A percentile compares a stretch with the other conserved stretches of the same genome.
These are phyloP conservation scores for Saxophila tyrrhenica DNA, from an alignment of 495 filamentous ascomycete species.

Conservation along the genomic window DNA sequence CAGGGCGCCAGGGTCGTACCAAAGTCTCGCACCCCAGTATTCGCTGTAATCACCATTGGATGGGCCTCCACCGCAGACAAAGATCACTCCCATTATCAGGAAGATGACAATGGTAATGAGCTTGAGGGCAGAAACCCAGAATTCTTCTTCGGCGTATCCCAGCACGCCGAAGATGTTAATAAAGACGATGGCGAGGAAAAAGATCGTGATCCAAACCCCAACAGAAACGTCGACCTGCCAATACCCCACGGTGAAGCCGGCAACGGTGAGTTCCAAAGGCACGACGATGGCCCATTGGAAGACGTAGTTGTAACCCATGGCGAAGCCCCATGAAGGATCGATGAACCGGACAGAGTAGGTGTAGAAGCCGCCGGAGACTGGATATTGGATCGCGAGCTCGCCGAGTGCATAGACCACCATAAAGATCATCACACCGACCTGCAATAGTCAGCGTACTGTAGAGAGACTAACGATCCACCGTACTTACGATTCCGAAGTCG, in stretches of 20 bases:
- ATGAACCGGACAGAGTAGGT: constrained; percentile 45
- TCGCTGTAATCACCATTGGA: constrained; percentile 29
- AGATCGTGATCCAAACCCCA: constrained; percentile 39
- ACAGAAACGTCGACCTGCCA: constrained; percentile 39
- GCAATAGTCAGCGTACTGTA: too few species aligned
- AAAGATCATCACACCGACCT: constrained; percentile 44
- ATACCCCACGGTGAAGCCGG: constrained; percentile 42
- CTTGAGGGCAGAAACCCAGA: constrained; percentile 39
- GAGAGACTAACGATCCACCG: too few species aligned
- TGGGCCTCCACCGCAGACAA: constrained; percentile 24
- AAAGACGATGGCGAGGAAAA: constrained; percentile 34
- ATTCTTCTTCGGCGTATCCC: constrained; percentile 46
- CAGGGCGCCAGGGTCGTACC: constrained; percentile 50
- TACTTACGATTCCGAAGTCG: constrained; percentile 39
- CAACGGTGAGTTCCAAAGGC: constrained; percentile 40
- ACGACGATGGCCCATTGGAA: constrained; percentile 35
- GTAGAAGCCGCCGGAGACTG: constrained; percentile 52
- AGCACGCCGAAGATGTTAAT: constrained; percentile 38
- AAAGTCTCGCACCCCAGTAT: constrained; percentile 32
- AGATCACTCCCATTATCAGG: constrained; percentile 30
- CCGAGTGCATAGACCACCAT: constrained; percentile 54
- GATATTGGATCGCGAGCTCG: constrained; percentile 53
- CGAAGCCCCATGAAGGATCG: constrained; percentile 46
- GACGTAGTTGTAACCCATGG: constrained; percentile 43
- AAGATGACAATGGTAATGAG: constrained; percentile 36